Evolutionary conservation across 192 early-diverging fungal genomes (phyloP).

Genomic region (Bifiguratus adelaidae): DNA sequence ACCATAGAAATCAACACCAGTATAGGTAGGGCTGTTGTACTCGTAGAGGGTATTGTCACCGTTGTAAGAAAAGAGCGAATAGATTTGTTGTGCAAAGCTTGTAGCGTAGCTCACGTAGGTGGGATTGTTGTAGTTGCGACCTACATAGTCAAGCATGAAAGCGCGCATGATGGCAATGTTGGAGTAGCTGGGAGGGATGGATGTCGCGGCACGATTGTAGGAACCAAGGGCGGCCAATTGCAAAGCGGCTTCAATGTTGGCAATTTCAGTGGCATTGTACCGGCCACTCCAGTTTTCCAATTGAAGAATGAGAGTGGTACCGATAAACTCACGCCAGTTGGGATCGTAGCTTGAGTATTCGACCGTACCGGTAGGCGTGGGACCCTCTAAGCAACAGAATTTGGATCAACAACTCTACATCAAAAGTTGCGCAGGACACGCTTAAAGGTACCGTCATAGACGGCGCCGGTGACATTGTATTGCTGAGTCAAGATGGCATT

Average conservation of each 20-base stretch:
- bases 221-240: too few species aligned
- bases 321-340: neutral
- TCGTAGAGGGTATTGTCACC: neutral
- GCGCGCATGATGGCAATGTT: neutral
- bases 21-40: neutral
- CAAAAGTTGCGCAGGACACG: too few species aligned
- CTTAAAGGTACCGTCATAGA: neutral
- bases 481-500: neutral
- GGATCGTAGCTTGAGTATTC: neutral
- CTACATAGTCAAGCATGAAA: neutral
- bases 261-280: too few species aligned
- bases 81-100: neutral
- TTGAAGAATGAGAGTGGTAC: neutral
- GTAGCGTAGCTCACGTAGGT: too few species aligned
- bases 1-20: neutral
- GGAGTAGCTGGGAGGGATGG: too few species aligned
- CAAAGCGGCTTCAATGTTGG: too few species aligned
- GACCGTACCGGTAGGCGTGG: too few species aligned
- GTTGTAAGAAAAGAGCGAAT: neutral
- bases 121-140: too few species aligned
- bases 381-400: too few species aligned
- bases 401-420: too few species aligned
- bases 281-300: too few species aligned
- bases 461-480: neutral
- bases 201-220: too few species aligned